Percentiles rank a stretch among this genome's conserved stretches.
Evolutionary conservation across 2,329 filamentous ascomycete species (phyloP).

Genomic region (Neophaeococcomyces mojaviensis): DNA sequence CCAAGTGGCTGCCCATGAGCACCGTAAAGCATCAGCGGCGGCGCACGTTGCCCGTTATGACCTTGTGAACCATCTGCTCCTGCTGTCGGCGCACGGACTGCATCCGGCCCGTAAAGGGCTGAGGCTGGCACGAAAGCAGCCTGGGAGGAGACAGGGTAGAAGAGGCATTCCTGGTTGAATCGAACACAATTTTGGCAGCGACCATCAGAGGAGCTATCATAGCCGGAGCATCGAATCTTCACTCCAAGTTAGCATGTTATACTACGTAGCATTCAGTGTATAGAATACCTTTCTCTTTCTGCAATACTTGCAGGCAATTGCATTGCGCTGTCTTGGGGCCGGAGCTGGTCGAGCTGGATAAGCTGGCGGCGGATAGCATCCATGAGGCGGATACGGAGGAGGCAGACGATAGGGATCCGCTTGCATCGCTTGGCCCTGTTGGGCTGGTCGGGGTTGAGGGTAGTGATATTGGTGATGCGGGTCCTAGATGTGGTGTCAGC

Average conservation of each 20-base stretch:
- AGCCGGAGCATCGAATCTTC: slow-evolving; percentile 69
- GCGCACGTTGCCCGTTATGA: slow-evolving; percentile 27
- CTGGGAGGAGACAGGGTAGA: slow-evolving; percentile 67
- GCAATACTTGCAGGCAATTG: slow-evolving; percentile 47
- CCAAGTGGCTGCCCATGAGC: slow-evolving; percentile 44
- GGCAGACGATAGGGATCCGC: slow-evolving; percentile 37
- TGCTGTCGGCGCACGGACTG: slow-evolving; percentile 24
- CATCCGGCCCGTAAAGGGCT: slow-evolving; percentile 51
- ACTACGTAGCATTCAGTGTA: slow-evolving; percentile 1
- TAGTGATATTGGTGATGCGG: slow-evolving; percentile 27
- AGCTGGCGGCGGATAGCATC: slow-evolving; percentile 36
- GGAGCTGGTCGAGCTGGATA: slow-evolving; percentile 31
- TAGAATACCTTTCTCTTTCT: slow-evolving; percentile 43
- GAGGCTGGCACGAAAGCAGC: slow-evolving; percentile 67
- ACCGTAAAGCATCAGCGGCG: slow-evolving; percentile 36
- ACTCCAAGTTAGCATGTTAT: slow-evolving; percentile 9
- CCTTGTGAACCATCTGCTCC: slow-evolving; percentile 24
- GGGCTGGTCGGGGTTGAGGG: slow-evolving; percentile 30
- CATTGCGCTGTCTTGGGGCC: slow-evolving; percentile 44
- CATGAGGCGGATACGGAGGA: slow-evolving; percentile 27
- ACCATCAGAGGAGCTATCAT: slow-evolving; percentile 63
- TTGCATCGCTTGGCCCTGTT: slow-evolving; percentile 31
- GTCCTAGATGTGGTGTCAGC: slow-evolving; percentile 17
- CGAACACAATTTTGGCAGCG: slow-evolving; percentile 65
- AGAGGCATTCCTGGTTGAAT: slow-evolving; percentile 70